Conservation (phyloP, 306 rosid genomes). For the Medicago arabica region DNA sequence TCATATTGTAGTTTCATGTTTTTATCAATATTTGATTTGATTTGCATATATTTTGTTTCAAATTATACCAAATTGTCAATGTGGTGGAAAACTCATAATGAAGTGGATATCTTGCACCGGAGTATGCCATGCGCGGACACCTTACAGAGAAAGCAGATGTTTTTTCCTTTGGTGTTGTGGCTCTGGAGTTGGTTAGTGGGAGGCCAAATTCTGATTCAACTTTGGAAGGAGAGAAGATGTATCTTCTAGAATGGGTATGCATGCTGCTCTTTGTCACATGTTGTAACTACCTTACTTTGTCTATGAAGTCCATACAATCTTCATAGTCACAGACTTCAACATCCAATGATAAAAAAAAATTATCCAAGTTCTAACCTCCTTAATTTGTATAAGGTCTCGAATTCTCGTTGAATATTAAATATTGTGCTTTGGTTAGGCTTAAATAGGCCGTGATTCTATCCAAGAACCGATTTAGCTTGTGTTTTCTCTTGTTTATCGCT, state of each 20-base stretch:
- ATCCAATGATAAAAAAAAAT: no score
- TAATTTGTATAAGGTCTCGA: no score
- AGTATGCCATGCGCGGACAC: conserved; percentile 88
- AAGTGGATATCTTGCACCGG: conserved; percentile 93
- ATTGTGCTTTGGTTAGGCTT: no score
- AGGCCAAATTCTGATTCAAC: conserved; percentile 70
- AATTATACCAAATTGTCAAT: conserved; percentile 9
- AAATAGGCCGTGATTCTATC: background rate
- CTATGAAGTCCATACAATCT: no score
- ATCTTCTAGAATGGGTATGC: conserved; percentile 83
- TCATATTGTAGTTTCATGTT: background rate
- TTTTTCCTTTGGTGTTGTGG: conserved; percentile 89
- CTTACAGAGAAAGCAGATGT: conserved; percentile 86
- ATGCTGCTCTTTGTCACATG: background rate
- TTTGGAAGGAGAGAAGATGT: conserved; percentile 61
- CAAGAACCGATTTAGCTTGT: background rate
- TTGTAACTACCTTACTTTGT: no score
- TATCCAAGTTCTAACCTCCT: no score
- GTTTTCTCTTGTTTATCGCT: background rate
- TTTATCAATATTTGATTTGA: background rate
- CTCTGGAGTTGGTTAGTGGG: conserved; percentile 76
- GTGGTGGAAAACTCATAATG: conserved; percentile 26
- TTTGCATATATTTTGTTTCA: conserved; percentile 8
- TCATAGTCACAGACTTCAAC: background rate
- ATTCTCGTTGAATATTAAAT: no score